phyloP scores from a whole-genome alignment of 176 grass and related monocot species.

The Juncus effusus region DNA sequence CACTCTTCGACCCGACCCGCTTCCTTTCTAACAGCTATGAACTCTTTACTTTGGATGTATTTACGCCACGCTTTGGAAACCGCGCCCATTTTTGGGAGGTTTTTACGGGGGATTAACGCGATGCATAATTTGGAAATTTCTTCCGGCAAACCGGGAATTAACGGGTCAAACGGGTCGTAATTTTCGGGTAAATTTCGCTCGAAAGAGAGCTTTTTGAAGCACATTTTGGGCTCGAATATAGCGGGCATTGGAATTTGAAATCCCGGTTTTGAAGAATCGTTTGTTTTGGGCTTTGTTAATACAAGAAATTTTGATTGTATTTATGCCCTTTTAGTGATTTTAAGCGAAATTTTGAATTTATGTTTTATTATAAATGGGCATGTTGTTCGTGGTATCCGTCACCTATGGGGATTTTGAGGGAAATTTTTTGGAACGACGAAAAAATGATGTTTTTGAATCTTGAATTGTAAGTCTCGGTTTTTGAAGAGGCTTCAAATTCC shows the following conservation, averaged over 20 bases:
- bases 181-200: conserved; percentile 9
- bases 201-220: conserved; percentile 28
- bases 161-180: conserved; percentile 10
- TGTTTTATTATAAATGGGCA: conserved; percentile 26
- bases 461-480: conserved; percentile 27
- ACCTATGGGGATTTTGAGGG: conserved; percentile 56
- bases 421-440: conserved; percentile 68
- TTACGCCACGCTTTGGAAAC: conserved; percentile 70
- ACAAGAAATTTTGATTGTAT: conserved; percentile 27
- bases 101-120: conserved; percentile 39
- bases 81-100: conserved; percentile 44
- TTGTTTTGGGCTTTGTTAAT: background rate
- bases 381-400: conserved; percentile 66
- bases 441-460: conserved; percentile 36
- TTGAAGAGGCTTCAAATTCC: conserved; percentile 51
- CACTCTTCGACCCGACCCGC: conserved; percentile 43
- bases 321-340: conserved; percentile 23
- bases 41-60: conserved; percentile 58
- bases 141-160: conserved; percentile 69
- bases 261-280: conserved; percentile 27
- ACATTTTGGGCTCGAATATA: conserved; percentile 10
- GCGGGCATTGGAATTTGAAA: conserved; percentile 18
- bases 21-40: conserved; percentile 51
- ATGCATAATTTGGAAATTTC: conserved; percentile 61
- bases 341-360: conserved; percentile 9